These are phyloP conservation scores for Elsinoe ampelina DNA, from an alignment of 2,329 filamentous ascomycete genomes.

Conservation along the genomic window DNA sequence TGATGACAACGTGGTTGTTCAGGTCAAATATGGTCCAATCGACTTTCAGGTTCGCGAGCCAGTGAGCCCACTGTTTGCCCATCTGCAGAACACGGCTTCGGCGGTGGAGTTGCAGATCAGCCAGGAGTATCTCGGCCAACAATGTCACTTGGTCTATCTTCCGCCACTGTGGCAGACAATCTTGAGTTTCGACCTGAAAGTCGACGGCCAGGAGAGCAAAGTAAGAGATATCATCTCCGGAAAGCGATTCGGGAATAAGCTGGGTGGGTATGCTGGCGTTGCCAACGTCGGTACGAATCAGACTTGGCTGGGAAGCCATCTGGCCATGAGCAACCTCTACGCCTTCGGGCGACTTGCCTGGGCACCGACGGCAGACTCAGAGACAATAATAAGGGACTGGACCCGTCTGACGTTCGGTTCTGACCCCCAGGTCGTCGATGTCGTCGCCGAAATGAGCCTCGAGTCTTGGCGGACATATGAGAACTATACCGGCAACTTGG, in stretches of 20 bases:
- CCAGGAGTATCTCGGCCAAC: conserved; percentile 64
- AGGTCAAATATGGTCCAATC: conserved; percentile 66
- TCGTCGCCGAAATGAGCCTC: conserved; percentile 55
- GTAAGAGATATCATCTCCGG: conserved; percentile 55
- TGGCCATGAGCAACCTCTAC: conserved; percentile 64
- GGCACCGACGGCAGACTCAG: conserved; percentile 45
- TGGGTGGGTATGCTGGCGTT: conserved; percentile 57
- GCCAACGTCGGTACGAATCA: conserved; percentile 57
- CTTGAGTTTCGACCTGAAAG: conserved; percentile 56
- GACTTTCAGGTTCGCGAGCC: conserved; percentile 66
- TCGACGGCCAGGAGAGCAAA: conserved; percentile 47
- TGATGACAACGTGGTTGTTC: conserved; percentile 60
- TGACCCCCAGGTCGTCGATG: conserved; percentile 46
- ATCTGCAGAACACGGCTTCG: conserved; percentile 37
- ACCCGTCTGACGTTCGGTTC: conserved; percentile 56
- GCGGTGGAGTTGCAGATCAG: conserved; percentile 59
- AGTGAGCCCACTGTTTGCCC: conserved; percentile 53
- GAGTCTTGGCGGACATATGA: conserved; percentile 63
- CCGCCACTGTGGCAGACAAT: conserved; percentile 60
- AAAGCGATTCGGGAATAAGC: conserved; percentile 46
- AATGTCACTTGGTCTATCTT: conserved; percentile 59
- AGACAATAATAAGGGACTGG: conserved; percentile 54
- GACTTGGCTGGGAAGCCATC: conserved; percentile 60
- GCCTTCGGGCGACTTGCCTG: conserved; percentile 60
- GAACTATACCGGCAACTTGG: conserved; percentile 61